These are phyloP conservation scores for Gymnopilus junonius DNA, from an alignment of 768 basidiomycete genomes.

Conservation along the genomic window DNA sequence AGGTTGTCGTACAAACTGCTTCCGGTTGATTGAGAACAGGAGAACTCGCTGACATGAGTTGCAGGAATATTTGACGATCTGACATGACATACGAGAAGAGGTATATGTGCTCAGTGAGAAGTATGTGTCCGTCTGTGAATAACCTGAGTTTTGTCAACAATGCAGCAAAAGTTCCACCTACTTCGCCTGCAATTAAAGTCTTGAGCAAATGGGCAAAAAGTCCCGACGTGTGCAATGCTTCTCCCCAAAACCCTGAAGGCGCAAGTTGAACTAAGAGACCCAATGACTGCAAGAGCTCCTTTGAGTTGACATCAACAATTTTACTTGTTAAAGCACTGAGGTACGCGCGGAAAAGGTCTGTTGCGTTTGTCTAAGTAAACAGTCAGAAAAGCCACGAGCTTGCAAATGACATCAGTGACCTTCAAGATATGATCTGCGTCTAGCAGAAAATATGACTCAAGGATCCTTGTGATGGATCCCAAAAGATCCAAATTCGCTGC, in stretches of 20 bases:
- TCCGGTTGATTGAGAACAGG: constrained; percentile 50
- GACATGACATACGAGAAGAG: constrained; percentile 76
- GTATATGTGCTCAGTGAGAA: constrained; percentile 73
- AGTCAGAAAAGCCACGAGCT: neutral
- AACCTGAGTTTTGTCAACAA: neutral
- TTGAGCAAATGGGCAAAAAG: constrained; percentile 69
- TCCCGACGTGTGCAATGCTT: constrained; percentile 72
- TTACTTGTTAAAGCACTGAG: constrained; percentile 53
- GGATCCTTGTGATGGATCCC: constrained; percentile 64
- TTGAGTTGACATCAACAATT: constrained; percentile 57
- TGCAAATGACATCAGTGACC: constrained; percentile 40
- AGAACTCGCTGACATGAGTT: constrained; percentile 70
- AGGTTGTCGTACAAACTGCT: constrained; percentile 64
- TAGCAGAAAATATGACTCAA: constrained; percentile 82
- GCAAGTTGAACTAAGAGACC: constrained; percentile 66
- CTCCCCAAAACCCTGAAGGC: constrained; percentile 70
- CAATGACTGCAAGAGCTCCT: constrained; percentile 63
- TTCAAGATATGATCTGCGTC: constrained; percentile 65
- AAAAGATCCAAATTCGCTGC: constrained; percentile 74
- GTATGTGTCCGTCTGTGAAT: constrained; percentile 39
- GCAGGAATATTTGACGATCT: constrained; percentile 69
- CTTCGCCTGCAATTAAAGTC: constrained; percentile 69
- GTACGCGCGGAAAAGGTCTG: constrained; percentile 63
- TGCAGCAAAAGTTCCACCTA: constrained; percentile 25
- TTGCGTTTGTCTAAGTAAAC: constrained; percentile 49